Evolutionary conservation across 441 rosid genomes (phyloP).

Genomic region (Metrosideros polymorpha): DNA sequence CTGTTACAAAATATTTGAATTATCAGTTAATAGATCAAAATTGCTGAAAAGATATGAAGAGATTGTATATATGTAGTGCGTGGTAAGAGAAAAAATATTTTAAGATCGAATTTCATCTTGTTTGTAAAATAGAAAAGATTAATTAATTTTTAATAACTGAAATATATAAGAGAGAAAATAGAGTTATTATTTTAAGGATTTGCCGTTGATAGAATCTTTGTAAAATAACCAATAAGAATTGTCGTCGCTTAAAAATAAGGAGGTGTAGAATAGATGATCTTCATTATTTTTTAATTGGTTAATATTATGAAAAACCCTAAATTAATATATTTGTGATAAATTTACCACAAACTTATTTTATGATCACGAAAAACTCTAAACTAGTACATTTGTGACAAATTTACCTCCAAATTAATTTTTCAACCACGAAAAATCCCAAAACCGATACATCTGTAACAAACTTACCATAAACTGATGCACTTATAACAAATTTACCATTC

Average conservation of each 20-base stretch:
- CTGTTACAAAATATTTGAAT: background rate
- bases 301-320: no score
- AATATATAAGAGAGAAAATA: background rate
- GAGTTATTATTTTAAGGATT: background rate
- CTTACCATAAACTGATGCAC: no score
- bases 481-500: no score
- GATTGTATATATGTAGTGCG: background rate
- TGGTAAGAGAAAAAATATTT: background rate
- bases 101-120: background rate
- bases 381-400: no score
- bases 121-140: background rate
- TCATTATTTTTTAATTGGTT: no score
- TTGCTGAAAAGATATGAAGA: background rate
- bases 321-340: no score
- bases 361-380: no score
- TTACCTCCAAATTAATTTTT: no score
- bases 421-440: no score
- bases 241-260: no score
- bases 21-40: background rate
- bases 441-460: no score
- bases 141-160: background rate
- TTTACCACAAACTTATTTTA: no score
- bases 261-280: background rate
- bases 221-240: background rate
- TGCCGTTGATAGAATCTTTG: background rate